Conservation (phyloP, 208 protist species). For the Willaertia magna region DNA sequence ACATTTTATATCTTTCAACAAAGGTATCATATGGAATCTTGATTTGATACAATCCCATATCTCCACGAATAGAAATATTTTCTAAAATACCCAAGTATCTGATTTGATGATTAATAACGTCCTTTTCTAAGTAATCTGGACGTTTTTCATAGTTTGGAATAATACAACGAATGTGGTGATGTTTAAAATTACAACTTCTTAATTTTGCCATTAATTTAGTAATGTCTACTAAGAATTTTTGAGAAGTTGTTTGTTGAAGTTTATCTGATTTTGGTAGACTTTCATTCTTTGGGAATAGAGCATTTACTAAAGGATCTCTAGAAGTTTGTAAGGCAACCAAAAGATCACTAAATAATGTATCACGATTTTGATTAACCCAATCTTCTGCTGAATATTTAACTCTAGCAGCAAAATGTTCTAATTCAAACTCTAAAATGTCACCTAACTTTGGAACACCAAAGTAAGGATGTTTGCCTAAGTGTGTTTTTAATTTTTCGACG, state of each 20-base stretch:
- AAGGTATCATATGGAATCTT: neutral
- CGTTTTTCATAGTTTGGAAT: neutral
- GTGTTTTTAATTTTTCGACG: conserved; percentile 38
- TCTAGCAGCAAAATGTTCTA: conserved; percentile 67
- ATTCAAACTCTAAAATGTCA: conserved; percentile 19
- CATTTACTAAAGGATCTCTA: neutral
- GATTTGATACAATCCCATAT: neutral
- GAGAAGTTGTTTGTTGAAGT: conserved; percentile 8
- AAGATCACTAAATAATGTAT: conserved; percentile 48
- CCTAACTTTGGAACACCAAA: conserved; percentile 45
- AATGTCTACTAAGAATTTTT: neutral
- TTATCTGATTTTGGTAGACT: conserved; percentile 1
- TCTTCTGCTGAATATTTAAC: conserved; percentile 65
- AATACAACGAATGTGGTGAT: neutral
- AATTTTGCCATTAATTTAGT: neutral
- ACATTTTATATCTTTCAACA: neutral
- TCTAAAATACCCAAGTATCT: neutral
- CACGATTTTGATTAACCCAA: conserved; percentile 77
- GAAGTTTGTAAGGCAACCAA: conserved; percentile 20
- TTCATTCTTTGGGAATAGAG: conserved; percentile 22
- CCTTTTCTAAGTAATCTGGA: neutral
- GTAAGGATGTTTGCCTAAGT: conserved; percentile 53
- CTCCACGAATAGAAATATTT: neutral
- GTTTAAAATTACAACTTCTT: neutral
- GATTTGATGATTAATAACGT: neutral